Conservation (phyloP, 371 early-diverging fungal species). For the Circinella minor region DNA sequence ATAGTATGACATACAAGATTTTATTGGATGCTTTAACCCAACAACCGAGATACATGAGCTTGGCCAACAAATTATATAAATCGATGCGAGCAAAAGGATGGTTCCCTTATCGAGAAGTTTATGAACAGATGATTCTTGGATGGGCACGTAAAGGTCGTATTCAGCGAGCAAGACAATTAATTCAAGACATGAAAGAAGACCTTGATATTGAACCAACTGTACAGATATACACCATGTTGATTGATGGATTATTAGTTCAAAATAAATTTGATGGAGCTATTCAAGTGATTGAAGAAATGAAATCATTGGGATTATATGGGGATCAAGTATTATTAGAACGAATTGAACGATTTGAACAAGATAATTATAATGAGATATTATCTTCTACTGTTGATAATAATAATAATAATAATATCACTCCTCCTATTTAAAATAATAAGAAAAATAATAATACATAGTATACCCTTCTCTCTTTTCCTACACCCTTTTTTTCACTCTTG, state of each 20-base stretch:
- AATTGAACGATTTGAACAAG: conserved; percentile 3
- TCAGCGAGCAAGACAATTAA: conserved; percentile 29
- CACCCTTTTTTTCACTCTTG: no score
- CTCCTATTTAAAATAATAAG: no score
- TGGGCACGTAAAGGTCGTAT: conserved; percentile 33
- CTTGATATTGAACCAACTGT: conserved; percentile 23
- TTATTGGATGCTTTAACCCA: conserved; percentile 28
- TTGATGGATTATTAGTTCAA: conserved; percentile 28
- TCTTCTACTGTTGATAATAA: not conserved
- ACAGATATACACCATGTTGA: conserved; percentile 32
- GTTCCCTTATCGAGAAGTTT: conserved; percentile 23
- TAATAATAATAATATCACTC: no score
- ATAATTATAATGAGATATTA: not conserved
- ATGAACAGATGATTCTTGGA: conserved; percentile 30
- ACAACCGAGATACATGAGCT: conserved; percentile 10
- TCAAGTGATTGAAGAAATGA: conserved; percentile 23
- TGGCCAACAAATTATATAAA: conserved; percentile 29
- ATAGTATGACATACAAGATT: conserved; percentile 40
- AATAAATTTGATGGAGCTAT: conserved; percentile 24
- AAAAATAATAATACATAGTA: no score
- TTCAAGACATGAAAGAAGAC: conserved; percentile 33
- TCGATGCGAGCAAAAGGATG: conserved; percentile 35
- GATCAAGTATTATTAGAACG: conserved; percentile 5
- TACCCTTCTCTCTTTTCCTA: no score
- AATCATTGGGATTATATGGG: not conserved